A percentile compares a stretch with the other conserved stretches of the same genome.
phyloP scores from a whole-genome alignment of 257 asterid species.

The Nicotiana tomentosiformis region DNA sequence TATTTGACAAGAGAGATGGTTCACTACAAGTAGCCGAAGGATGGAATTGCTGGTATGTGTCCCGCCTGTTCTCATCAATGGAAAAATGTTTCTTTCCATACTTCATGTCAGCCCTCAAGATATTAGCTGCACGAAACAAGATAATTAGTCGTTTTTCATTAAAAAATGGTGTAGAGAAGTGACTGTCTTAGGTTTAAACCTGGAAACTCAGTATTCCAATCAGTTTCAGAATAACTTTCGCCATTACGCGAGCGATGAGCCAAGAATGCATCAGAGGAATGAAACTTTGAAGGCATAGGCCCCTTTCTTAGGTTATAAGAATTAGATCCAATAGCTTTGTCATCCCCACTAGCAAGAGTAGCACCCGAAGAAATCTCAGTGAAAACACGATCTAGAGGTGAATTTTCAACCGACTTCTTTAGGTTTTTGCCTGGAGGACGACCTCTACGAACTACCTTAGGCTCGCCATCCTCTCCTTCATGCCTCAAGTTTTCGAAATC shows the following conservation, averaged over 20 bases:
- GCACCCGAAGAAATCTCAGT: constrained; percentile 51
- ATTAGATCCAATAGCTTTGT: constrained; percentile 52
- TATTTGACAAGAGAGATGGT: constrained; percentile 28
- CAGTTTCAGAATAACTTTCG: constrained; percentile 61
- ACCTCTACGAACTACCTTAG: constrained; percentile 91
- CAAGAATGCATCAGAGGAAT: constrained; percentile 43
- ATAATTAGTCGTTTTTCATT: neutral
- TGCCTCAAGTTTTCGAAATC: constrained; percentile 82
- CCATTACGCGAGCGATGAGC: constrained; percentile 56
- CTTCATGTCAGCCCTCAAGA: constrained; percentile 91
- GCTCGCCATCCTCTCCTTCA: constrained; percentile 86
- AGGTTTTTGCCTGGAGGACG: constrained; percentile 83
- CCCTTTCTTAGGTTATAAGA: constrained; percentile 77
- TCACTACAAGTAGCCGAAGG: constrained; percentile 35
- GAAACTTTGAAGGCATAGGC: constrained; percentile 27
- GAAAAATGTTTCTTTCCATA: constrained; percentile 69
- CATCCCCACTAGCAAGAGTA: constrained; percentile 57
- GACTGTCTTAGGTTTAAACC: constrained; percentile 35
- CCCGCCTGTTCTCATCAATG: constrained; percentile 79
- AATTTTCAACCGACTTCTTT: constrained; percentile 49
- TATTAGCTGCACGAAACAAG: constrained; percentile 50
- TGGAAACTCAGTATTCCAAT: constrained; percentile 95
- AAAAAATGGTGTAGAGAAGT: neutral
- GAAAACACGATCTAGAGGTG: constrained; percentile 50
- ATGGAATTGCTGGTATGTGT: constrained; percentile 58